These are phyloP conservation scores for Stagonosporopsis vannaccii DNA, from an alignment of 2,329 filamentous ascomycete species.

Conservation along the genomic window DNA sequence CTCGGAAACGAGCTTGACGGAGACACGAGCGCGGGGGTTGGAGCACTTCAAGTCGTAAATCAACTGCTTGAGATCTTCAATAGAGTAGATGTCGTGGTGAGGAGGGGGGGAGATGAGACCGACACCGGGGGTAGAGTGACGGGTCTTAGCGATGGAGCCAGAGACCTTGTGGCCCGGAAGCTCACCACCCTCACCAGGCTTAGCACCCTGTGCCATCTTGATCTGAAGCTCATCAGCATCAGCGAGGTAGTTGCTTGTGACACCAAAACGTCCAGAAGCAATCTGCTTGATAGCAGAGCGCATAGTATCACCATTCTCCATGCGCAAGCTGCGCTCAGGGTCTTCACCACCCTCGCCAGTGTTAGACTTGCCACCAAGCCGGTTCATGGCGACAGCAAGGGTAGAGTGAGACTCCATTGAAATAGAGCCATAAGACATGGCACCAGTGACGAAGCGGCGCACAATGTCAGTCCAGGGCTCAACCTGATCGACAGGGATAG, in stretches of 20 bases:
- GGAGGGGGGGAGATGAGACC: constrained; percentile 95
- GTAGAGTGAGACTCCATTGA: constrained; percentile 99
- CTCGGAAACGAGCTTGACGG: constrained; percentile 97
- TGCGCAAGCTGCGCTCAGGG: constrained; percentile 82
- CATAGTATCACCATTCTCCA: constrained; percentile 96
- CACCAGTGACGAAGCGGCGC: constrained; percentile 92
- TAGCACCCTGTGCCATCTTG: constrained; percentile 99
- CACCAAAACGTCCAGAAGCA: constrained; percentile 93
- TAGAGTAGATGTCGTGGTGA: constrained; percentile 98
- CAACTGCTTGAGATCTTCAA: constrained; percentile 96
- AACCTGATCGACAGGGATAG: constrained; percentile 94
- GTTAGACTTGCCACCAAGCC: constrained; percentile 95
- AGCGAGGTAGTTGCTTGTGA: constrained; percentile 91
- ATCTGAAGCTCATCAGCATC: constrained; percentile 97
- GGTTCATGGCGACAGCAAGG: constrained; percentile 94
- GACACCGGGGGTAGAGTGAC: constrained; percentile 95
- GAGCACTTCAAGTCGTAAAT: constrained; percentile 98
- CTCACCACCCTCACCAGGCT: constrained; percentile 97
- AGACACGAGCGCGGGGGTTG: constrained; percentile 88
- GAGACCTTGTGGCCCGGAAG: constrained; percentile 97
- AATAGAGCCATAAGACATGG: constrained; percentile 98
- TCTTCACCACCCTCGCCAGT: constrained; percentile 98
- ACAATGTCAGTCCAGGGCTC: constrained; percentile 99
- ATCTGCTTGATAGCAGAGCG: constrained; percentile 98
- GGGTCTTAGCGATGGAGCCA: constrained; percentile 89